These are phyloP conservation scores for Trametes hirsuta DNA, from an alignment of 1,284 basidiomycete genomes.

Conservation along the genomic window DNA sequence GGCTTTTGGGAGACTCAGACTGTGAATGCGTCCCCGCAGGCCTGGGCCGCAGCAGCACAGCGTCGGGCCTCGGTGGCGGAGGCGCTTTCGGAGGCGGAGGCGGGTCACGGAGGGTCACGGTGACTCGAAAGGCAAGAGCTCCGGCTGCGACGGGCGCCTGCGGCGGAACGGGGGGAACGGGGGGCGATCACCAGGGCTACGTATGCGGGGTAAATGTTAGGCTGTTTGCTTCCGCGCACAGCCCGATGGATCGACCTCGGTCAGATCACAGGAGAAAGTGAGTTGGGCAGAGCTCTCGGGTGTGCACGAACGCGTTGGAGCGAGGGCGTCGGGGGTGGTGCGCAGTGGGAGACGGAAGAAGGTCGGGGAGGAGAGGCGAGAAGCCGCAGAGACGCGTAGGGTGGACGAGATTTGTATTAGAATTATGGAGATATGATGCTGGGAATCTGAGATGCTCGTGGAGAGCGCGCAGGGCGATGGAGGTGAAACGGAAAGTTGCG, in stretches of 20 bases:
- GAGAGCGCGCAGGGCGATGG: conserved; percentile 21
- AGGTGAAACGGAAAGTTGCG: conserved; percentile 27
- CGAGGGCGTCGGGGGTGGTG: neutral
- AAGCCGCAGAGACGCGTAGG: conserved; percentile 16
- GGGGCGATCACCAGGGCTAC: conserved; percentile 21
- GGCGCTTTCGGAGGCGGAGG: neutral
- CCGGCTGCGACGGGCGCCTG: conserved; percentile 16
- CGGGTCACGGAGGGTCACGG: neutral
- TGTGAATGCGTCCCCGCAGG: neutral
- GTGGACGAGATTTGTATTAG: conserved; percentile 12
- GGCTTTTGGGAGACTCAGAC: neutral
- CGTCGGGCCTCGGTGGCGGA: neutral
- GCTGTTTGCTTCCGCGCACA: conserved; percentile 18
- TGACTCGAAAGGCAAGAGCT: conserved; percentile 17
- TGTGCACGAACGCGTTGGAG: neutral
- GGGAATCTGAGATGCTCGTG: conserved; percentile 22
- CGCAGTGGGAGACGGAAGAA: conserved; percentile 12
- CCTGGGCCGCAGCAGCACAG: neutral
- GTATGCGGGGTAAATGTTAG: conserved; percentile 17
- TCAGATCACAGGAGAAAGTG: neutral
- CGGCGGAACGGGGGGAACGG: conserved; percentile 8
- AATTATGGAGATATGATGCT: conserved; percentile 20
- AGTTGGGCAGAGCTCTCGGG: neutral
- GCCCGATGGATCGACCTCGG: neutral
- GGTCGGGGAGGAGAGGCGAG: conserved; percentile 9